Evolutionary conservation across 2,329 filamentous ascomycete species (phyloP).

Genomic region (Curvularia hawaiiensis): DNA sequence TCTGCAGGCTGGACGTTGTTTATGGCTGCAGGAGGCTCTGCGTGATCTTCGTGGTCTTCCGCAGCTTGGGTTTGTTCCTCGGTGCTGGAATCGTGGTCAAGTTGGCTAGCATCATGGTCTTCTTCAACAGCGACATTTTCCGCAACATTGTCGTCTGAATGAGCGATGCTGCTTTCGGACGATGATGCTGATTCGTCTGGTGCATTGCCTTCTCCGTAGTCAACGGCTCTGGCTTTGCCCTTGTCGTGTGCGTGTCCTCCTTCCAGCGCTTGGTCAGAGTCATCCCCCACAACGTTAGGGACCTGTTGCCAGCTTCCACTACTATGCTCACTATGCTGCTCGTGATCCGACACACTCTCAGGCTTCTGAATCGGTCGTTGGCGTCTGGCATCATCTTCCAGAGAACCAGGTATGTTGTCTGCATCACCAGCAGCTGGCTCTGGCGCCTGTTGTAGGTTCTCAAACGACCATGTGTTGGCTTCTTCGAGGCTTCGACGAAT

Average conservation of each 20-base stretch:
- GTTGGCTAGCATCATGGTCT: slow-evolving; percentile 10
- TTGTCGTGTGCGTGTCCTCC: slow-evolving; percentile 29
- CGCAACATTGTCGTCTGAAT: slow-evolving; percentile 9
- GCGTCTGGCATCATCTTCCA: slow-evolving; percentile 30
- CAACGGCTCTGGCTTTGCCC: slow-evolving; percentile 33
- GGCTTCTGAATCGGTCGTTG: slow-evolving; percentile 8
- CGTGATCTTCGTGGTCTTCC: slow-evolving; percentile 3
- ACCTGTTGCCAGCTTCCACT: slow-evolving; percentile 51
- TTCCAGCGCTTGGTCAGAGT: slow-evolving; percentile 36
- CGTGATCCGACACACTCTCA: slow-evolving; percentile 28
- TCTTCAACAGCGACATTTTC: slow-evolving; percentile 5
- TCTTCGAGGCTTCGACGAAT: slow-evolving; percentile 57
- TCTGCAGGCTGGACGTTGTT: slow-evolving; percentile 16
- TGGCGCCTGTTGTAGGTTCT: slow-evolving; percentile 24
- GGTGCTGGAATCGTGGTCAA: slow-evolving; percentile 2
- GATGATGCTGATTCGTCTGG: slow-evolving; percentile 5
- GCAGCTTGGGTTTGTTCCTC: slow-evolving; percentile 5
- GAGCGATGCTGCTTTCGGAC: slow-evolving; percentile 5
- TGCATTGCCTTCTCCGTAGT: slow-evolving; percentile 8
- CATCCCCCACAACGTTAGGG: slow-evolving; percentile 34
- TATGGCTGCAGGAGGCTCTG: slow-evolving; percentile 12
- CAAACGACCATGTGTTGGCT: slow-evolving; percentile 40
- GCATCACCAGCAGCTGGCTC: slow-evolving; percentile 5
- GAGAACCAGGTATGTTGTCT: slow-evolving; percentile 26
- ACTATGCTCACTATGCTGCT: slow-evolving; percentile 44